Base-by-base conservation (phyloP, 2,329 filamentous ascomycete genomes). In the Thelonectria rubi region DNA sequence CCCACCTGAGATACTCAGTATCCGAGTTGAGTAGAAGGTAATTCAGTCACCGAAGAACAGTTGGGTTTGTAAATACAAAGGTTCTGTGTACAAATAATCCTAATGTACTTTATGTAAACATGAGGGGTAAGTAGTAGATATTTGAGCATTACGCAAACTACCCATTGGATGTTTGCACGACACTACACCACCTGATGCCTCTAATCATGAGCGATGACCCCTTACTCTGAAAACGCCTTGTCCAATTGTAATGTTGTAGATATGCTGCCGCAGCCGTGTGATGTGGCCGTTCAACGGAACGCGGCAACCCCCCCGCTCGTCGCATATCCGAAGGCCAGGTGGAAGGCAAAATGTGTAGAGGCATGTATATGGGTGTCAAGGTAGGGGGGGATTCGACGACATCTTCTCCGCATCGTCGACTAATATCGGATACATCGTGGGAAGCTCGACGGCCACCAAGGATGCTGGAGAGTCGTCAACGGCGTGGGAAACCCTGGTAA, bases 151-250 rank as follows among this genome's bases (percentile, higher is more conserved):
- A n/a, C n/a, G n/a, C n/a, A n/a, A n/a, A n/a, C n/a, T n/a, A n/a
- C n/a, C n/a, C n/a, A n/a, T n/a, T n/a, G n/a, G n/a, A n/a, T n/a
- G n/a, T n/a, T n/a, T n/a, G n/a, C n/a, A n/a, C n/a, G n/a, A n/a
- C 24, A 11, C 26, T 12, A 4, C 18, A 32, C 43, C 48, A 37
- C 34, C n/a, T n/a, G 18, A 15, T 30, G 42, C 42, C 18, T 61
- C 40, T 56, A 56, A 55, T 53, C 58, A 60, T 56, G 18, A 53
- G 17, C 32, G 30, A 53, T 53, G 48, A 56, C 24, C 43, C 46
- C 42, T 52, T 52, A 61, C 53, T 57, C 53, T 48, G n/a, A 43
- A 50, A 53, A 53, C 58, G 58, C 53, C 58, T 48, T 52, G 48
- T 20, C 53, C 48, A 48, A 34, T 40, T 48, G 24, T 42, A 48